Percentiles rank a stretch among this genome's conserved stretches.
Conservation (phyloP, 208 protist genomes). For the Leishmania arabica region DNA sequence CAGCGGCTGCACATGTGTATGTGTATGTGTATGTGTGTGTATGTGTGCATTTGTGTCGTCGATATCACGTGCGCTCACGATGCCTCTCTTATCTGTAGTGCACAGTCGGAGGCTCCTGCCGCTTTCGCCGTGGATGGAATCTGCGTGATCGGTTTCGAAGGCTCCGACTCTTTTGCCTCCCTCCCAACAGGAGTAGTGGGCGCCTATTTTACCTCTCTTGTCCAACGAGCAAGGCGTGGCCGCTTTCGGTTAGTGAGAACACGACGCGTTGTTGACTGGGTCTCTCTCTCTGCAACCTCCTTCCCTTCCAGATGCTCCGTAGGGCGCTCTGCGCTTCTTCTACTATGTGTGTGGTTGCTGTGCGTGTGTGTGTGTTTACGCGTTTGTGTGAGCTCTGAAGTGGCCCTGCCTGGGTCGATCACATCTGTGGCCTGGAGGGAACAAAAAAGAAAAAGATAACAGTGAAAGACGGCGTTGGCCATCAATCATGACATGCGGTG, state of each 20-base stretch:
- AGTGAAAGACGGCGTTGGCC: not conserved
- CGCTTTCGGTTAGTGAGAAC: constrained; percentile 8
- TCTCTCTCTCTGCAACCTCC: not conserved
- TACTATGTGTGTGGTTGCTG: not conserved
- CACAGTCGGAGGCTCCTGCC: not conserved
- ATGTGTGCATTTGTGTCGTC: not conserved
- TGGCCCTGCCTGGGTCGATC: not conserved
- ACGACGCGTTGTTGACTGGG: not conserved
- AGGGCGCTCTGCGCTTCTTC: not conserved
- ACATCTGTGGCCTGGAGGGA: not conserved
- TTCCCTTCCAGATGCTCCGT: not conserved
- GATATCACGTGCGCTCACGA: constrained; percentile 6
- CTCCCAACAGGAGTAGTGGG: not conserved
- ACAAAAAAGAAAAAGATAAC: not conserved
- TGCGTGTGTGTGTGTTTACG: not conserved
- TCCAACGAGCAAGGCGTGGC: not conserved
- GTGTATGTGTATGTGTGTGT: not conserved
- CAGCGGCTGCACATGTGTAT: not conserved
- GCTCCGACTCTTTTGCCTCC: not conserved
- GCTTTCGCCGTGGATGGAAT: not conserved
- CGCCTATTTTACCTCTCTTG: constrained; percentile 6
- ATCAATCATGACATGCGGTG: not conserved
- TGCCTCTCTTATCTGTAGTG: not conserved
- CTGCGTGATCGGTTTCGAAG: not conserved
- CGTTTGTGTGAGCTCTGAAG: not conserved